Conservation (phyloP, 106 monocot genomes). For the Dioscorea dumetorum region DNA sequence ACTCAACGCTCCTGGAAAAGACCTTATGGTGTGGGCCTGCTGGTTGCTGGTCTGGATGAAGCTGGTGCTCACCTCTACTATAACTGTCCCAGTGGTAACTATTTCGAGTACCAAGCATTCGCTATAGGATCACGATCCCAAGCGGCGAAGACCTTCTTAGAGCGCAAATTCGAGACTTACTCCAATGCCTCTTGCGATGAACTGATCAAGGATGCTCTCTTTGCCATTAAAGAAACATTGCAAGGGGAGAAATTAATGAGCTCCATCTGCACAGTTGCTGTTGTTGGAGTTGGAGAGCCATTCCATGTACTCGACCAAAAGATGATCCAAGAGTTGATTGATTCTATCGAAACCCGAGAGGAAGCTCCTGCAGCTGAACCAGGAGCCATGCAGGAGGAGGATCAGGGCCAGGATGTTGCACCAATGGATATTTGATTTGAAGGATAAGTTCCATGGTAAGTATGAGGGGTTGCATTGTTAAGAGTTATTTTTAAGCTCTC, state of each 20-base stretch:
- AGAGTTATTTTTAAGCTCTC: neutral
- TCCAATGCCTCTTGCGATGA: constrained; percentile 59
- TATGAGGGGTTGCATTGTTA: neutral
- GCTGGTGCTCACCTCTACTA: constrained; percentile 91
- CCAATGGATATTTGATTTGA: constrained; percentile 67
- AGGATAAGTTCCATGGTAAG: no score
- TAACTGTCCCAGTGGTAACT: constrained; percentile 95
- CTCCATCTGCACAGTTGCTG: constrained; percentile 73
- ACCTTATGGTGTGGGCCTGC: constrained; percentile 92
- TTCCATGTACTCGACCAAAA: constrained; percentile 58
- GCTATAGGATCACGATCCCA: constrained; percentile 95
- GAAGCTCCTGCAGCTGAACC: constrained; percentile 21
- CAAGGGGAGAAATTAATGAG: constrained; percentile 88
- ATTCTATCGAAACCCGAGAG: constrained; percentile 52
- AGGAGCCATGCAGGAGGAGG: constrained; percentile 8
- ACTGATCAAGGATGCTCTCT: constrained; percentile 83
- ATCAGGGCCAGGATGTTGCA: constrained; percentile 32
- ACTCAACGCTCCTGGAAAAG: constrained; percentile 97
- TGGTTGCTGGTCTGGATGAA: constrained; percentile 91
- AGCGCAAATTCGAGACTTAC: constrained; percentile 47
- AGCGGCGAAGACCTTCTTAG: constrained; percentile 89
- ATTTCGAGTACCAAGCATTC: constrained; percentile 94
- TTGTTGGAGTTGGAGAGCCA: constrained; percentile 69
- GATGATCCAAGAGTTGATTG: constrained; percentile 62
- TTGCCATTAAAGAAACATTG: constrained; percentile 86